phyloP scores from a whole-genome alignment of 169 alveolate species.

The Babesia ovata region DNA sequence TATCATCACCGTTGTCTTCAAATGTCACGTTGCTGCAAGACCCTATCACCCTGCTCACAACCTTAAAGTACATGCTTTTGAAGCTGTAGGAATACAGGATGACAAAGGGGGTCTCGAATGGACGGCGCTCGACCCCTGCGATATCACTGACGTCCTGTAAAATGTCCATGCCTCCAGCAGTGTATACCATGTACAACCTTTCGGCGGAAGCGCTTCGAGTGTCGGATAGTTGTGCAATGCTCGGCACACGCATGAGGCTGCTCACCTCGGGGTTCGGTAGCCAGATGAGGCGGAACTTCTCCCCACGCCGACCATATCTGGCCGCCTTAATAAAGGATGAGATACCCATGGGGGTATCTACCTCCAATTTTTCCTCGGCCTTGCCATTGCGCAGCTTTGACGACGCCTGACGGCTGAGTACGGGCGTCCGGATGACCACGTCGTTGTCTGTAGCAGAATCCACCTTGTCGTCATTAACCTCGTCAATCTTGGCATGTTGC shows the following conservation, averaged over 20 bases:
- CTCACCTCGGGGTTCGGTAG: slow-evolving; percentile 56
- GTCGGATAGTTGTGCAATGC: slow-evolving; percentile 42
- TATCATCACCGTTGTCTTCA: slow-evolving; percentile 26
- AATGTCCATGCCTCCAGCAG: slow-evolving; percentile 56
- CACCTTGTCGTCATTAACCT: background rate
- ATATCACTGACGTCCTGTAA: slow-evolving; percentile 55
- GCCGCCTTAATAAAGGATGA: slow-evolving; percentile 37
- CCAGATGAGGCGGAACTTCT: slow-evolving; percentile 56
- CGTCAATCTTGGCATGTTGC: background rate
- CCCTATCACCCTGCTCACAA: slow-evolving; percentile 22
- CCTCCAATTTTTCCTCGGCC: background rate
- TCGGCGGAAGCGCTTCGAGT: slow-evolving; percentile 15
- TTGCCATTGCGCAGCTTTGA: background rate
- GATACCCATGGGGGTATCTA: background rate
- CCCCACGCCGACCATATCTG: slow-evolving; percentile 36
- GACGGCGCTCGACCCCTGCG: slow-evolving; percentile 26
- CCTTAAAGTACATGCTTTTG: slow-evolving; percentile 66
- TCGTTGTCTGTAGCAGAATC: background rate
- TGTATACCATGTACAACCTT: slow-evolving; percentile 50
- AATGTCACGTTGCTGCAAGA: slow-evolving; percentile 29
- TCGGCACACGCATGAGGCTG: slow-evolving; percentile 63
- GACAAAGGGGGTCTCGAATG: slow-evolving; percentile 53
- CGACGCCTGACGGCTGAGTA: slow-evolving; percentile 5
- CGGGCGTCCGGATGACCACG: slow-evolving; percentile 12
- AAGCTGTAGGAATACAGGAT: slow-evolving; percentile 56